phyloP scores from a whole-genome alignment of 2,329 filamentous ascomycete genomes.

The Orbilia oligospora region DNA sequence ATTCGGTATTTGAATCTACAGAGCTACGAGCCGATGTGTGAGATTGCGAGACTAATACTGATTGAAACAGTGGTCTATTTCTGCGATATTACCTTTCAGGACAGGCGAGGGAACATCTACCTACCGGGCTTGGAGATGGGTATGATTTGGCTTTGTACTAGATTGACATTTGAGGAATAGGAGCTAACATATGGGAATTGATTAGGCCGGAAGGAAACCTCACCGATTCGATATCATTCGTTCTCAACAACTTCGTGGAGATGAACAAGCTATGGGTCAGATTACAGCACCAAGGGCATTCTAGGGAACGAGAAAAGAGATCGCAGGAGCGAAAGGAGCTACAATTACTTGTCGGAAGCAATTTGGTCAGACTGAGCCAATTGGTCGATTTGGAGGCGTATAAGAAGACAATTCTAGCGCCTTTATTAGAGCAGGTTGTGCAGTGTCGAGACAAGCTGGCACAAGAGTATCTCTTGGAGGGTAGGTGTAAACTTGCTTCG shows the following conservation, averaged over 20 bases:
- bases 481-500: slow-evolving; percentile 65
- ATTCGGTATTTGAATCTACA: slow-evolving; percentile 73
- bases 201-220: slow-evolving; percentile 87
- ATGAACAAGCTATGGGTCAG: slow-evolving; percentile 99
- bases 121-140: slow-evolving; percentile 82
- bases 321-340: slow-evolving; percentile 96
- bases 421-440: slow-evolving; percentile 94
- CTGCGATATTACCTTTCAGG: slow-evolving; percentile 96
- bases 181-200: not conserved
- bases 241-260: slow-evolving; percentile 98
- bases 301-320: slow-evolving; percentile 90
- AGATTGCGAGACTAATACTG: slow-evolving; percentile 8
- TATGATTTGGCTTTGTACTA: slow-evolving; percentile 39
- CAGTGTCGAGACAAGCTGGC: slow-evolving; percentile 97
- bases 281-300: slow-evolving; percentile 96
- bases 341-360: slow-evolving; percentile 94
- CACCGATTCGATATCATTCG: slow-evolving; percentile 97
- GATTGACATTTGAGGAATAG: not conserved
- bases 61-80: slow-evolving; percentile 77
- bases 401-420: slow-evolving; percentile 88
- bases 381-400: slow-evolving; percentile 95
- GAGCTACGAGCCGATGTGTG: not conserved
- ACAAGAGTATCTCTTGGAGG: slow-evolving; percentile 95
- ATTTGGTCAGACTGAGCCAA: slow-evolving; percentile 93
- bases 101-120: slow-evolving; percentile 90